phyloP scores from a whole-genome alignment of 176 grass and related monocot genomes.

The Juncus inflexus region DNA sequence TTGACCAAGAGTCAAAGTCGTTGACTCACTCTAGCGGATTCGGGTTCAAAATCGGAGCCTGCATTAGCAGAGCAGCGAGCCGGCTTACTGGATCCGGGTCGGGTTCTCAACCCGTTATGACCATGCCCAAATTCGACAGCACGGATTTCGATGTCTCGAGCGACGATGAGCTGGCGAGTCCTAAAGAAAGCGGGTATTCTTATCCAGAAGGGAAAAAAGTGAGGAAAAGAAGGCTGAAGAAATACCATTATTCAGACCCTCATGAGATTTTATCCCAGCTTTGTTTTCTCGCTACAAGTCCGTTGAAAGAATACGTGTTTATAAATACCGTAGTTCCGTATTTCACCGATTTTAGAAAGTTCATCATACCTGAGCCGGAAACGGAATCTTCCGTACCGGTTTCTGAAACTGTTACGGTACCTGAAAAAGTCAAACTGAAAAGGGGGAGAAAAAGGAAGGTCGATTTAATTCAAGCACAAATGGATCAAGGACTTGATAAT shows the following conservation, averaged over 20 bases:
- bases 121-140: conserved; percentile 53
- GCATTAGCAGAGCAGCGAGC: conserved; percentile 85
- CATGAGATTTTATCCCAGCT: conserved; percentile 66
- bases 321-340: conserved; percentile 45
- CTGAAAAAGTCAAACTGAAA: conserved; percentile 45
- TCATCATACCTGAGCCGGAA: conserved; percentile 35
- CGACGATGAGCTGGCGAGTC: conserved; percentile 42
- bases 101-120: conserved; percentile 42
- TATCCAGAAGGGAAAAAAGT: conserved; percentile 44
- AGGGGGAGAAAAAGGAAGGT: conserved; percentile 73
- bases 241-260: conserved; percentile 51
- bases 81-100: conserved; percentile 74
- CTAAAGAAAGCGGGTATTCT: background rate
- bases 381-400: conserved; percentile 33
- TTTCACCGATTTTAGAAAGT: conserved; percentile 83
- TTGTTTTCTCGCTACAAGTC: conserved; percentile 47
- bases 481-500: conserved; percentile 10
- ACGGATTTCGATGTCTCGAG: conserved; percentile 78
- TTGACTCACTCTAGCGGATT: conserved; percentile 31
- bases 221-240: conserved; percentile 52
- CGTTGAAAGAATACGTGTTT: conserved; percentile 44
- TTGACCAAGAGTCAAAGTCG: conserved; percentile 42
- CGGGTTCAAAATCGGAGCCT: conserved; percentile 94
- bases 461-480: conserved; percentile 13
- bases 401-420: conserved; percentile 46